These are phyloP conservation scores for Pouteria campechiana DNA, from an alignment of 179 eudicot species.

Conservation along the genomic window DNA sequence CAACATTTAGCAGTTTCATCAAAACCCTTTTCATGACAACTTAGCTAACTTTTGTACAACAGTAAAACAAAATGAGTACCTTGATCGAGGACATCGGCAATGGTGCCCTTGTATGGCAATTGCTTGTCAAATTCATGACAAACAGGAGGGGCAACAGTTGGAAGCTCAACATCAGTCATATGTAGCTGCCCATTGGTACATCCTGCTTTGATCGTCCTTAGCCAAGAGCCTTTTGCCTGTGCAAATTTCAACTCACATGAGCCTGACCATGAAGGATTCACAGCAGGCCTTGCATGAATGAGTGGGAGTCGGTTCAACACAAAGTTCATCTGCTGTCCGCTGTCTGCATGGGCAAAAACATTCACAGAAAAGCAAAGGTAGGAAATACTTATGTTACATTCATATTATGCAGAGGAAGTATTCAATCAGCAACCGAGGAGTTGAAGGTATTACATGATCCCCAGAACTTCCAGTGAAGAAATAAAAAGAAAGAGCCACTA, in stretches of 20 bases:
- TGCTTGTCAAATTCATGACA: conserved; percentile 26
- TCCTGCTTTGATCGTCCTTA: conserved; percentile 25
- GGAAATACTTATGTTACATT: too few species aligned
- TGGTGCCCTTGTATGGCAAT: conserved; percentile 34
- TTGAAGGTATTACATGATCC: too few species aligned
- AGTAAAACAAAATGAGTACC: conserved; percentile 39
- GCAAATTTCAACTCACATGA: conserved; percentile 37
- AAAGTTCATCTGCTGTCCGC: conserved; percentile 55
- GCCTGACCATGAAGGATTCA: conserved; percentile 38
- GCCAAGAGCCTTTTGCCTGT: conserved; percentile 22
- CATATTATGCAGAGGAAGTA: too few species aligned
- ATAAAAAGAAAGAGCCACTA: too few species aligned
- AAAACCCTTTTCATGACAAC: not conserved
- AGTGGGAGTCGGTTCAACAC: conserved; percentile 39
- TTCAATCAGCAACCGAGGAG: too few species aligned
- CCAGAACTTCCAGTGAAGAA: too few species aligned
- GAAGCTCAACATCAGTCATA: conserved; percentile 20
- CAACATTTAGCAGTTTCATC: not conserved
- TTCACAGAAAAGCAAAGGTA: too few species aligned
- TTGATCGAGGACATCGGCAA: conserved; percentile 37
- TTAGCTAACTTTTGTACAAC: not conserved
- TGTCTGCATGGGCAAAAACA: conserved; percentile 31
- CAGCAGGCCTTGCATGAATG: conserved; percentile 31
- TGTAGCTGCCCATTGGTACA: conserved; percentile 25
- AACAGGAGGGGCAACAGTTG: conserved; percentile 21